Base-by-base conservation (phyloP, 176 grass and related monocot species). In the Avena atlantica region DNA sequence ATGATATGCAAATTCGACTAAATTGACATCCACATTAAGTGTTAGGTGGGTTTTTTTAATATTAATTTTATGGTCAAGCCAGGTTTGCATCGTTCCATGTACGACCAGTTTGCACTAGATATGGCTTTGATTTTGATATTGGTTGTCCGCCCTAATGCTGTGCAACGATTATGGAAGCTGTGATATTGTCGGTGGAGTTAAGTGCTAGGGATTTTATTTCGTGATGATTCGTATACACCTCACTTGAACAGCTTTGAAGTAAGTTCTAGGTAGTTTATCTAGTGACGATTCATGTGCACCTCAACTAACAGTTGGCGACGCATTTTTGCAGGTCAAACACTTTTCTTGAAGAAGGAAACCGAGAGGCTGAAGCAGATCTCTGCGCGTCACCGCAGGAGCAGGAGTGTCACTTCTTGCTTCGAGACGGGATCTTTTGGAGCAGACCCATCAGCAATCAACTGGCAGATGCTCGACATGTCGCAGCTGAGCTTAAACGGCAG, bases 381-480 rank as follows among this genome's bases (percentile, higher is more conserved):
- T 11, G 83, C 17, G 1, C 74, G 91, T n/a, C 97, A 97, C 64
- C 89, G 94, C 44, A 96, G 92, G 86, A 96, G 89, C 94, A 93
- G 80, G 37, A 98, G 97, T 29, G 82, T 88, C 36, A 90, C 89
- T 48, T 90, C 91, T 23, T 97, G 91, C 76, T 89, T 83, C n/a
- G 83, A 86, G 47, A 31, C 72, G 2, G 81, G 11, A 57, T 81
- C 90, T 3, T 78, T 87, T 5, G 69, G 81, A 52, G 17, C 56
- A 17, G 89, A 92, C 20, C 60, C 81, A 2, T 74, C 87, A 14
- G 31, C 80, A 40, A 71, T 87, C 53, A 91, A 89, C 4, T 95
- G 92, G 97, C 91, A 97, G 87, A 94, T 89, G 78, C 69, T 93
- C 80, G 94, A 98, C 87, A 88, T 96, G 87, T 78, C 86, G 24